Base-by-base conservation (phyloP, 2,329 filamentous ascomycete species). In the Colletotrichum scovillei region DNA sequence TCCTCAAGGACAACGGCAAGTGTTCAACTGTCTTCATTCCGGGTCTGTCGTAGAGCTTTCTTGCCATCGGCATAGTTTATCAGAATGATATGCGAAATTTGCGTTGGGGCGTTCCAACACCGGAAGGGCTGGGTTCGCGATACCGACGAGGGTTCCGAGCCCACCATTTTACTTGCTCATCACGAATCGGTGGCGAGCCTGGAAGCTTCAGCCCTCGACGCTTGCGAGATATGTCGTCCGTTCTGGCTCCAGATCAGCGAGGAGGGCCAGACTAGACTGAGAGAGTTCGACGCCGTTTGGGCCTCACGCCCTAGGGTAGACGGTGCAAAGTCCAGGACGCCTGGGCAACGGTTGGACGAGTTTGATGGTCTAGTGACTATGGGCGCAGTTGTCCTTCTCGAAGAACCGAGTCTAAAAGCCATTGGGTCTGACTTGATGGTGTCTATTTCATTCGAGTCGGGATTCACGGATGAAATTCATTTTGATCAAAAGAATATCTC, bases 121-220 rank as follows among this genome's bases (percentile, higher is more conserved):
- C 64, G 69, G 12, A 71, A 68, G 11, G 56, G 69, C 1, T 71
- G 63, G 68, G 46, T 8, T 2, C 24, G 9, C 11, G 56, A 35
- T n/a, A 24, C 55, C 14, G 2, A 19, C 12, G 46, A 22, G 22
- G 55, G 6, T 7, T 11, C n/a, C 4, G 32, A 62, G 0, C n/a
- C 42, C 8, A 2, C 28, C 1, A 6, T 71, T 4, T 32, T 71
- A 9, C 63, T 71, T 1, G 63, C 63, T 12, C 63, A 68, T 5
- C 63, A 71, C 49, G 22, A 52, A 26, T 71, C 63, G 56, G n/a
- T 60, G 1, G 24, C 55, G 3, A 71, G 68, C 4, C 63, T 71
- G 2, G 55, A 62, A 4, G 9, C 32, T 22, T 71, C 68, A 1
- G 68, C 68, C 2, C 9, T 5, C 16, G 55, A 55, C n/a, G 63